Evolutionary conservation across 208 protist genomes (phyloP), one percentile per base, ranked within the genome.

Genomic region (Naegleria lovaniensis): DNA sequence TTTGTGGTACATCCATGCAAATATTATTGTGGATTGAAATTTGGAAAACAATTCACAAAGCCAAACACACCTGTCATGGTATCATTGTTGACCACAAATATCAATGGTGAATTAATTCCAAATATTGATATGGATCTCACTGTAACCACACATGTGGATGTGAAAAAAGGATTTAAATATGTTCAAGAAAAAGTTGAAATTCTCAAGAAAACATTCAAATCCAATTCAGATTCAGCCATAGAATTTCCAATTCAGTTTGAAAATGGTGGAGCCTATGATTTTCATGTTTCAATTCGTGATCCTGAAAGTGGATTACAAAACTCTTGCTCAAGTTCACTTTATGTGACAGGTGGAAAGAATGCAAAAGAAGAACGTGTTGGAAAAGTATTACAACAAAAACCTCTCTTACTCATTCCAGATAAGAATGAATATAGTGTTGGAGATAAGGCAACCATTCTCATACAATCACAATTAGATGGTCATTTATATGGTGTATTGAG

Each of bases 1-100:
- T 43, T 90, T 40, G 13, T 59, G 29, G 29, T 90, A 15, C 89
- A 90, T 41, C 89, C 89, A 40, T 90, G 36, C 4, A 83, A 76
- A n/a, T 43, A 43, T 38, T 90, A 90, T 59, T 55, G 79, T 39
- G 89, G 89, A 36, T 11, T 79, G 6, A 76, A 41, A 25, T 25
- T 43, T 25, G n/a, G 40, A 38, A 84, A 84, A n/a, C 29, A 40
- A 11, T 90, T 58, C 38, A 5, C 33, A 0, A 84, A 40, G 36
- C 76, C 89, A n/a, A 83, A 90, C 5, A 11, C 16, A 25, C 22
- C 4, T 59, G 22, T 16, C n/a, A 16, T 15, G 15, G 5, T 90
- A 41, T 51, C 39, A 5, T 22, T 90, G 4, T 19, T 90, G 13
- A 51, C 59, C 6, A 59, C 43, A 25, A 19, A 76, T 25, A 38